These are phyloP conservation scores for Phytophthora sojae DNA, from an alignment of 352 stramenopile genomes.

Conservation along the genomic window DNA sequence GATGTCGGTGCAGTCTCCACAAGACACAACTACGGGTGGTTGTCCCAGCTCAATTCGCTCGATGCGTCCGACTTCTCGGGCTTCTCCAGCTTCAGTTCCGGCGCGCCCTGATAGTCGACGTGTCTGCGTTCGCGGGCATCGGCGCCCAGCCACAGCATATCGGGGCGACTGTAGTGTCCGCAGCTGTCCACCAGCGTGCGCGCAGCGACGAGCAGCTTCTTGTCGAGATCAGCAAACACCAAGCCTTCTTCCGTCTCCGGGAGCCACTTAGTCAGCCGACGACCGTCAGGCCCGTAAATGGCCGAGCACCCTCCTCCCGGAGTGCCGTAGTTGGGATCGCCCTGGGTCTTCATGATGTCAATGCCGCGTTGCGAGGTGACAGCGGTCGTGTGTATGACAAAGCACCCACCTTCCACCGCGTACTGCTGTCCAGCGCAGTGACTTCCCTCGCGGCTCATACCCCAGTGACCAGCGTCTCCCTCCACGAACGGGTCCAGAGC, in stretches of 20 bases:
- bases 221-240: conserved; percentile 37
- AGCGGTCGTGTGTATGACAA: conserved; percentile 23
- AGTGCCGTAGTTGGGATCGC: conserved; percentile 7
- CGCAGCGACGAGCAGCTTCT: conserved; percentile 5
- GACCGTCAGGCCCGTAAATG: conserved; percentile 33
- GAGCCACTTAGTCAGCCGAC: conserved; percentile 9
- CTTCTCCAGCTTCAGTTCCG: background rate
- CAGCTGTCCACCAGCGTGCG: conserved; percentile 25
- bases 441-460: conserved; percentile 27
- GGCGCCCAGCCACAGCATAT: conserved; percentile 29
- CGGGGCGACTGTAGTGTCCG: conserved; percentile 34
- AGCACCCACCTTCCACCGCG: conserved; percentile 29
- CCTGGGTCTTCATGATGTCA: conserved; percentile 16
- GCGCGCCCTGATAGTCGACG: conserved; percentile 7
- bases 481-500: conserved; percentile 29
- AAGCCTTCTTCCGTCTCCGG: conserved; percentile 24
- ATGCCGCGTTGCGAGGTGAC: conserved; percentile 25
- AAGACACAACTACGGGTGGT: too few species aligned
- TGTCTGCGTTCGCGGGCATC: conserved; percentile 25
- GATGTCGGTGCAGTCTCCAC: too few species aligned
- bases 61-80: too few species aligned
- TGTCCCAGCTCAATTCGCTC: too few species aligned
- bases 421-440: conserved; percentile 19
- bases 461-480: conserved; percentile 27
- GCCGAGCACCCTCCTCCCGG: conserved; percentile 27